Evolutionary conservation across 2,329 filamentous ascomycete genomes (phyloP), one percentile per base, ranked within the genome.

Genomic region (Dryadomyces quercus-mongolicae): DNA sequence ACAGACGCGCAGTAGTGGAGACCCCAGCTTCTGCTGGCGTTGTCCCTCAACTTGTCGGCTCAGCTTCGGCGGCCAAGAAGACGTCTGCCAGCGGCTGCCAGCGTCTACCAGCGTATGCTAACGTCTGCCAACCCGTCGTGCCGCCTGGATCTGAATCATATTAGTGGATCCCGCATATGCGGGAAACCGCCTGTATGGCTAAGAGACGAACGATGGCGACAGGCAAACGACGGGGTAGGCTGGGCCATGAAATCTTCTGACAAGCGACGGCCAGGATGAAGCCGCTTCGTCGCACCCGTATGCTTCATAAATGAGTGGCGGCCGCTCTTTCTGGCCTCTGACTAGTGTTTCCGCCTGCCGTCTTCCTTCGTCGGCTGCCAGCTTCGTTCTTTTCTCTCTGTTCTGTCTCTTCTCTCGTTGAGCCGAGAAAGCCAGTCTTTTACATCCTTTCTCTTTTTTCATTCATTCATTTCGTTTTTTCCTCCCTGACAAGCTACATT

Each of bases 391-490:
- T 40, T 16, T 53, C 3, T 42, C 45, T 21, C 51, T 34, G 34
- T 44, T 13, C 45, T 40, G 25, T 49, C 22, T 49, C 18, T 48
- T 40, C 7, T 25, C 43, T 31, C 25, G 25, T 31, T 31, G 25
- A 31, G 25, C 25, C 25, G 25, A 31, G 25, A 31, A 31, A 31
- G 25, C 25, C 25, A 31, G 34, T 36, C 34, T 46, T n/a, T 31
- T 40, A 40, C 44, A n/a, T 9, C 20, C 21, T 40, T 49, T 36
- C 1, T 51, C 47, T 34, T 10, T 34, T 10, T 38, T 31, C 34
- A 25, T 43, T 50, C n/a, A n/a, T 55, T 57, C 36, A 50, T 43
- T 54, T 21, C 13, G n/a, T n/a, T 21, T 40, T 50, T 53, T 54
- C 52, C 51, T 56, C 34, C 38, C 51, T 34, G 51, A 16, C 25